phyloP scores from a whole-genome alignment of 2,329 filamentous ascomycete genomes.

The Verticillium albo-atrum region DNA sequence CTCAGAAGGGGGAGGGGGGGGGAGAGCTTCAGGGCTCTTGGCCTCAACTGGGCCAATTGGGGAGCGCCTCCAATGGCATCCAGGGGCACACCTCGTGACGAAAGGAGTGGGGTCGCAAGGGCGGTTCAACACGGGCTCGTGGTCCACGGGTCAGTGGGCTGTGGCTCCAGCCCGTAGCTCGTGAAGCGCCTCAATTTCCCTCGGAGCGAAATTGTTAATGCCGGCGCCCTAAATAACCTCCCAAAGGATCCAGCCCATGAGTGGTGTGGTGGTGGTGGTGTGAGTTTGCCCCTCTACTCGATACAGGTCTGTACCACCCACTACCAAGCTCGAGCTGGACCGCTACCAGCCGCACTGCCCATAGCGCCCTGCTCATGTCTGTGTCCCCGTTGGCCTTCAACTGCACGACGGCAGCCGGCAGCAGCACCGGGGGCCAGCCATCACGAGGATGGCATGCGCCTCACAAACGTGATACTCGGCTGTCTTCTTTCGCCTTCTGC shows the following conservation, averaged over 20 bases:
- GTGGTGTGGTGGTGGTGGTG: background rate
- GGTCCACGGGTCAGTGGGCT: background rate
- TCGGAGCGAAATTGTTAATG: background rate
- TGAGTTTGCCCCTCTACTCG: background rate
- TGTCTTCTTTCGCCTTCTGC: background rate
- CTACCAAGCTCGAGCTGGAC: background rate
- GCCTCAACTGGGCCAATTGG: background rate
- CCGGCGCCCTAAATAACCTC: background rate
- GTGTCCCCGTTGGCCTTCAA: background rate
- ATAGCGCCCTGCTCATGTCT: background rate
- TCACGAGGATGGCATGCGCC: background rate
- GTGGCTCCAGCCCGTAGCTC: background rate
- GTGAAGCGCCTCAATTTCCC: constrained; percentile 1
- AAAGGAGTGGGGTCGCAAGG: background rate
- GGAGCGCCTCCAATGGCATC: background rate
- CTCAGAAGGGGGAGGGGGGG: background rate
- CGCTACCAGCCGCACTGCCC: background rate
- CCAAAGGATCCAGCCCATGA: background rate
- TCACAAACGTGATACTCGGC: background rate
- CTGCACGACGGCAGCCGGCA: no score
- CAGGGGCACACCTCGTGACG: background rate
- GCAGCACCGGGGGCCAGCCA: background rate
- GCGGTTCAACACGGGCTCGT: background rate
- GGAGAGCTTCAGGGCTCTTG: background rate
- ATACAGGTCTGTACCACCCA: background rate